Evolutionary conservation across 1,139 yeast species (phyloP).

Genomic region (Pichia sp.): DNA sequence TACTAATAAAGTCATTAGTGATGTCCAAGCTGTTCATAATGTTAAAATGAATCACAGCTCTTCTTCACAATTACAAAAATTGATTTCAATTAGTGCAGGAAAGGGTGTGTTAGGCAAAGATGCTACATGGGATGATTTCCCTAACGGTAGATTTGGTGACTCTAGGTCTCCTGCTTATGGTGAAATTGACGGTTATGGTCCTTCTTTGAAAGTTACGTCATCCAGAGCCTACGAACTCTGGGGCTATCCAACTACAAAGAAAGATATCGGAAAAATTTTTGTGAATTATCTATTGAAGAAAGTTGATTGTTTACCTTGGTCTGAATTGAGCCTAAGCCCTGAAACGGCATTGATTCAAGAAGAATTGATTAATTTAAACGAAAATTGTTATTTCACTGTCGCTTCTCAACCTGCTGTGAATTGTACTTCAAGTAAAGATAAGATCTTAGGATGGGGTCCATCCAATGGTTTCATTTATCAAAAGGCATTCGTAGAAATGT

Average conservation of each 20-base stretch:
- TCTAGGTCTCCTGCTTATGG: conserved; percentile 97
- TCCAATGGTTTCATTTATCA: conserved; percentile 84
- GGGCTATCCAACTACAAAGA: conserved; percentile 69
- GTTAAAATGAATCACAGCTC: conserved; percentile 16
- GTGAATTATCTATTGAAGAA: conserved; percentile 70
- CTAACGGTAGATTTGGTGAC: conserved; percentile 97
- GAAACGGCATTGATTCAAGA: conserved; percentile 94
- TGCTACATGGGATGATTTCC: conserved; percentile 98
- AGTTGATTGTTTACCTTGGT: conserved; percentile 84
- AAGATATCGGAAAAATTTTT: conserved; percentile 66
- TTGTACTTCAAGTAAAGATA: conserved; percentile 69
- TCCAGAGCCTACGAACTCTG: conserved; percentile 66
- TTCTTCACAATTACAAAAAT: conserved; percentile 43
- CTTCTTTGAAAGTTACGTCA: conserved; percentile 73
- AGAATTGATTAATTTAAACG: conserved; percentile 72
- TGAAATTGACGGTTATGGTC: conserved; percentile 96
- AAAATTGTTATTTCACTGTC: conserved; percentile 73
- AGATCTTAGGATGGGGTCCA: conserved; percentile 96
- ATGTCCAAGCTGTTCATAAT: conserved; percentile 18
- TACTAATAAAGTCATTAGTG: conserved; percentile 42
- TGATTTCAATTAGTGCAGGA: conserved; percentile 76
- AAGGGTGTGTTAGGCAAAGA: conserved; percentile 82
- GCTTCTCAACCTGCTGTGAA: conserved; percentile 96
- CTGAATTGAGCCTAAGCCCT: conserved; percentile 74
- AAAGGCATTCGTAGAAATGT: conserved; percentile 88